Conservation (phyloP, 768 basidiomycete genomes). For the Roridomyces roridus region DNA sequence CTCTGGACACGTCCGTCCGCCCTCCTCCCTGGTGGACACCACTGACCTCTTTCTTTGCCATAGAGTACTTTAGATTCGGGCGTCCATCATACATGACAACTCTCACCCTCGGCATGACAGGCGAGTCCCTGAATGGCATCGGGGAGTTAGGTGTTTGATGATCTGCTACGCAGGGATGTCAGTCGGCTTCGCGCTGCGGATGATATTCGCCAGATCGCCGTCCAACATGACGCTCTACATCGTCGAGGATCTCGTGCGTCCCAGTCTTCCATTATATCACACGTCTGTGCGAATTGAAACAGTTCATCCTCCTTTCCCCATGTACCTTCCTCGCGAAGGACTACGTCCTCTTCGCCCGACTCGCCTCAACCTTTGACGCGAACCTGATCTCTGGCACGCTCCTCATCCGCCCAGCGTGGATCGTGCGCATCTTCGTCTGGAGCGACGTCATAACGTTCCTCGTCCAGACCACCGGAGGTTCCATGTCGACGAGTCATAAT, state of each 20-base stretch:
- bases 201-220: background rate
- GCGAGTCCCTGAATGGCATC: too few relatives aligned
- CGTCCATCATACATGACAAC: too few relatives aligned
- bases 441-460: constrained; percentile 57
- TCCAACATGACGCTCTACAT: constrained; percentile 2
- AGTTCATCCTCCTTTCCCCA: constrained; percentile 36
- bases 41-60: too few relatives aligned
- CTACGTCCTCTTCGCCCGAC: constrained; percentile 57
- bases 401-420: constrained; percentile 40
- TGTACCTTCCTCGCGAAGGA: constrained; percentile 64
- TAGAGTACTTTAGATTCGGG: too few relatives aligned
- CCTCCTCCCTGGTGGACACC: too few relatives aligned
- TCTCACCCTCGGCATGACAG: too few relatives aligned
- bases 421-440: constrained; percentile 55
- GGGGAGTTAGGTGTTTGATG: too few relatives aligned
- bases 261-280: background rate
- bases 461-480: constrained; percentile 48
- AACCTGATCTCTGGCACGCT: constrained; percentile 45
- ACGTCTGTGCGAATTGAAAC: background rate
- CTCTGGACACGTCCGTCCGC: too few relatives aligned
- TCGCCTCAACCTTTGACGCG: constrained; percentile 39
- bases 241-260: constrained; percentile 9
- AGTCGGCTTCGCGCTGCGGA: background rate
- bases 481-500: constrained; percentile 34
- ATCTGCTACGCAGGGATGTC: too few relatives aligned